Base-by-base conservation (phyloP, 768 basidiomycete species). In the Boletus speciosus region DNA sequence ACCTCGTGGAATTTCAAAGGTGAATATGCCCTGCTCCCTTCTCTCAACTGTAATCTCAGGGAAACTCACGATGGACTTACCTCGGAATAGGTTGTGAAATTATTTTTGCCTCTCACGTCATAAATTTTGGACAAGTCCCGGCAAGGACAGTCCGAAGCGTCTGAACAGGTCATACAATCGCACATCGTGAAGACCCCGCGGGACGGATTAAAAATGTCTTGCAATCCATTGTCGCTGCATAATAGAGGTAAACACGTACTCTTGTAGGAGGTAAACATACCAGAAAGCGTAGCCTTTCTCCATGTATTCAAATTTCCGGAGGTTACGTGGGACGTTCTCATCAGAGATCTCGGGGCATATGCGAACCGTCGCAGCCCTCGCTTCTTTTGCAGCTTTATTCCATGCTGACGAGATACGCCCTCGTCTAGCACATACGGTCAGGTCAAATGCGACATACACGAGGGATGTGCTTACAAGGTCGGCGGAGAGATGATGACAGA, bases 281-380 rank as follows among this genome's bases (percentile, higher is more conserved):
- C 60, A 79, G 80, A 76, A 79, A 12, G 68, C 50, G 48, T 85
- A 86, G 10, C 73, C 71, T 36, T 66, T 69, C 61, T 87, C 85
- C 12, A 83, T 56, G 61, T 85, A 87, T 51, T 54, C 50, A 49
- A 87, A 86, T 15, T 62, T 61, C 0, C 67, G 56, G 5, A 72
- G 63, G n/a, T 81, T 60, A 4, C 59, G 66, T 0, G 83, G 84
- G 4, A 78, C 60, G 11, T 74, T 69, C 36, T 67, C 71, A 31
- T 62, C 67, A 53, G 63, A 67, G n/a, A 77, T 62, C 16, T 66
- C 56, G 32, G 68, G 66, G 15, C 68, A 69, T 52, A 77, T 70
- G 15, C 60, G 66, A 25, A 77, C 58, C 5, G 57, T 49, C 15
- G 71, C 69, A 7, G 76, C 74, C 50, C 54, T 60, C 2, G 50